Evolutionary conservation across 2,329 filamentous ascomycete genomes (phyloP).

Genomic region (Myrmaecium sp.): DNA sequence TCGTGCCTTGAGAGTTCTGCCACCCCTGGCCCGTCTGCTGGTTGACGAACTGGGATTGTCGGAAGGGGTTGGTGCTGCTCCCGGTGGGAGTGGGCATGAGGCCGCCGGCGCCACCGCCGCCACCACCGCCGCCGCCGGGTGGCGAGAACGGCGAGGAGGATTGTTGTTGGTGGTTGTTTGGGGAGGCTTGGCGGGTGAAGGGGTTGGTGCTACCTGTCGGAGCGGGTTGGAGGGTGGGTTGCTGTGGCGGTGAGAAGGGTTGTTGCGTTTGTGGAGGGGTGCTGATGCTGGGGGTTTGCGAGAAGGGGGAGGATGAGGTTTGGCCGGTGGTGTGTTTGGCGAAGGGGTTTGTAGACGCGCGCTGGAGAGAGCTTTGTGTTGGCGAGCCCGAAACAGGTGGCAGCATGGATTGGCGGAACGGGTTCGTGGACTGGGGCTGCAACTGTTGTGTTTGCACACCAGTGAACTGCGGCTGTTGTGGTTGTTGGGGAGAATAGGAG

Average conservation of each 20-base stretch:
- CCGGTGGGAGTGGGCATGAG: conserved; percentile 62
- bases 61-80: conserved; percentile 83
- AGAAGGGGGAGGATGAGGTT: no score
- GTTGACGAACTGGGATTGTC: conserved; percentile 79
- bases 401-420: conserved; percentile 86
- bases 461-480: conserved; percentile 6
- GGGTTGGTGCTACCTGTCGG: conserved; percentile 23
- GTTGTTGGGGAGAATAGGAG: conserved; percentile 28
- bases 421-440: conserved; percentile 55
- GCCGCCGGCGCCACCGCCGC: conserved; percentile 11
- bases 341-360: conserved; percentile 75
- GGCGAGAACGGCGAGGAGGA: conserved; percentile 43
- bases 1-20: conserved; percentile 63
- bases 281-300: conserved; percentile 10
- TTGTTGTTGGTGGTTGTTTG: conserved; percentile 60
- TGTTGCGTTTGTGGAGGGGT: conserved; percentile 18
- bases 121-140: conserved; percentile 11
- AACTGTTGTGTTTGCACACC: conserved; percentile 8
- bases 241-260: conserved; percentile 17
- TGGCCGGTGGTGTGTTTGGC: conserved; percentile 40
- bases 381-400: conserved; percentile 19
- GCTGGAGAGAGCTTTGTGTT: conserved; percentile 28
- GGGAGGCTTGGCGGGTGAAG: conserved; percentile 38
- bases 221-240: no score
- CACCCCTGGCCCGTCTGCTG: conserved; percentile 77